Evolutionary conservation across 2,329 filamentous ascomycete species (phyloP).

Genomic region (Meredithiella fracta): DNA sequence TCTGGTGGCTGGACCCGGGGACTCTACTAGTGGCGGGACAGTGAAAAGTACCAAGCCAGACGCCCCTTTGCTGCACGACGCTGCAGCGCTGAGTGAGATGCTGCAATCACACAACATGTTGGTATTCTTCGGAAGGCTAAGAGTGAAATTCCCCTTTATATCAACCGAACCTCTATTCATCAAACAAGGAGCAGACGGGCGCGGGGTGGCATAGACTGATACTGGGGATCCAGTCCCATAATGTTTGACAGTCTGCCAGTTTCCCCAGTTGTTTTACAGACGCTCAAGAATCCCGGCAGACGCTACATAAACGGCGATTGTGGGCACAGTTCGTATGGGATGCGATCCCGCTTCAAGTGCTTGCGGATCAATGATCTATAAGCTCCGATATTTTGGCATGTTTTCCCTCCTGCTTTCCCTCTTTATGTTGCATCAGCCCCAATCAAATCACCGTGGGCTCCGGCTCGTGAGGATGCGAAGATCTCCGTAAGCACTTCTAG

Average conservation of each 20-base stretch:
- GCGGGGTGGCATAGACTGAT: too few relatives aligned
- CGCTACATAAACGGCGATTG: not conserved
- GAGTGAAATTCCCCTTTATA: not conserved
- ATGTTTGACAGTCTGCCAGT: not conserved
- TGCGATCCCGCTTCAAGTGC: not conserved
- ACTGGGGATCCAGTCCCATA: too few relatives aligned
- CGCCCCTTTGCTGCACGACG: not conserved
- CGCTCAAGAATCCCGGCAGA: not conserved
- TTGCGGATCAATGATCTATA: not conserved
- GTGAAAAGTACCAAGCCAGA: not conserved
- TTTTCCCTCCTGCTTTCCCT: not conserved
- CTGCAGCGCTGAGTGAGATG: not conserved
- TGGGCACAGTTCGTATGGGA: not conserved
- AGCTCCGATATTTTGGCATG: not conserved
- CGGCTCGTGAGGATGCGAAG: not conserved
- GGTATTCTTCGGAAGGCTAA: not conserved
- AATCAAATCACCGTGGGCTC: not conserved
- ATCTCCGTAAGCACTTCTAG: not conserved
- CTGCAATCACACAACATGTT: not conserved
- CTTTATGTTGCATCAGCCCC: not conserved
- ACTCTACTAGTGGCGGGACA: not conserved
- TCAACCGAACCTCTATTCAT: not conserved
- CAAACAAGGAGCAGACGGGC: not conserved
- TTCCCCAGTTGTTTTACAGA: not conserved
- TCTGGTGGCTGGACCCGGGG: not conserved